Conservation (phyloP, 2,329 filamentous ascomycete genomes). For the Parastagonospora avenae region DNA sequence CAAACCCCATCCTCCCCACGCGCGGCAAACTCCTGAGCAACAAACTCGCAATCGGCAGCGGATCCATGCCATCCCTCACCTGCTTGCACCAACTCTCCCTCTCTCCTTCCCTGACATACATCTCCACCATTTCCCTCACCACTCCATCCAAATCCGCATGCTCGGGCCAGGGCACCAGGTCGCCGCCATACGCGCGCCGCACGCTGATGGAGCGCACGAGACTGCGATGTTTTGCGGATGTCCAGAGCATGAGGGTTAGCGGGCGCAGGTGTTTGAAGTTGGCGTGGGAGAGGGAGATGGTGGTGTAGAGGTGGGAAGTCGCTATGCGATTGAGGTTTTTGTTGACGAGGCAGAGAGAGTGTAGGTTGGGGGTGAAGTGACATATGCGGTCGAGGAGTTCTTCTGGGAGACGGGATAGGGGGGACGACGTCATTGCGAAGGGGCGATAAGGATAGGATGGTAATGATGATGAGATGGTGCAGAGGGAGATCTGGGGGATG, state of each 20-base stretch:
- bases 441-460: neutral
- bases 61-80: slow-evolving; percentile 16
- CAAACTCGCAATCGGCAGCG: slow-evolving; percentile 15
- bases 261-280: slow-evolving; percentile 16
- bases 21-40: slow-evolving; percentile 16
- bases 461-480: neutral
- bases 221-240: slow-evolving; percentile 5
- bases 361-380: neutral
- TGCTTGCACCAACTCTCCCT: slow-evolving; percentile 8
- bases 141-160: slow-evolving; percentile 4
- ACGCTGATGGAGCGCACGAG: slow-evolving; percentile 12
- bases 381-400: slow-evolving; percentile 19
- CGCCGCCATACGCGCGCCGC: slow-evolving; percentile 17
- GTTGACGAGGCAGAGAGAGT: slow-evolving; percentile 16
- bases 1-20: slow-evolving; percentile 17
- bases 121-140: slow-evolving; percentile 4
- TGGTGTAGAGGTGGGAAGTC: slow-evolving; percentile 16
- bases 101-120: slow-evolving; percentile 7
- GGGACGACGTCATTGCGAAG: slow-evolving; percentile 1
- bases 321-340: slow-evolving; percentile 16
- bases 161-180: slow-evolving; percentile 16
- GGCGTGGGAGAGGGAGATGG: slow-evolving; percentile 10
- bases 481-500: neutral
- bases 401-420: slow-evolving; percentile 12
- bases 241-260: slow-evolving; percentile 17